A percentile compares a stretch with the other conserved stretches of the same genome.
phyloP scores from a whole-genome alignment of 208 protist genomes.

The Crithidia brevicula region DNA sequence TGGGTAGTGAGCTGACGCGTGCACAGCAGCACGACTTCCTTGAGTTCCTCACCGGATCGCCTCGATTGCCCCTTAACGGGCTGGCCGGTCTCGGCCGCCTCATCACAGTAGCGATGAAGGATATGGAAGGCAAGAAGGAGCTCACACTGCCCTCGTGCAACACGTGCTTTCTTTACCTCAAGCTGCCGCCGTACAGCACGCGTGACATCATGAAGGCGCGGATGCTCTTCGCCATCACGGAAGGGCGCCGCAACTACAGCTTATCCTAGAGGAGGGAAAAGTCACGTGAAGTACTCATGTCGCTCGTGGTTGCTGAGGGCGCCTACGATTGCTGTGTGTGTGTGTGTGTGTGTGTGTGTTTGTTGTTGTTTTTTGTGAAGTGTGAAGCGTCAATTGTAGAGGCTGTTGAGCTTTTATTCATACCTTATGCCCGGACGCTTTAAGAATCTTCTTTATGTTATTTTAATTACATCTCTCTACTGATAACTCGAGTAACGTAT shows the following conservation, averaged over 20 bases:
- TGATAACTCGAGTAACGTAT: too few relatives aligned
- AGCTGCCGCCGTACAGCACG: slow-evolving; percentile 87
- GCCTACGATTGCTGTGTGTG: too few relatives aligned
- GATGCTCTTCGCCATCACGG: slow-evolving; percentile 77
- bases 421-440: not conserved
- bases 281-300: not conserved
- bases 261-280: slow-evolving; percentile 57
- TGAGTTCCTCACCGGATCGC: slow-evolving; percentile 90
- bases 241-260: slow-evolving; percentile 88
- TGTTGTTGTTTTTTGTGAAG: too few relatives aligned
- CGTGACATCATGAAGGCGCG: slow-evolving; percentile 71
- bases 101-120: slow-evolving; percentile 86
- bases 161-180: slow-evolving; percentile 93
- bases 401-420: too few relatives aligned
- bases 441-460: not conserved
- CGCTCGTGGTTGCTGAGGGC: too few relatives aligned
- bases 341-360: too few relatives aligned
- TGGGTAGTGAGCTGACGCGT: slow-evolving; percentile 69
- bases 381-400: too few relatives aligned
- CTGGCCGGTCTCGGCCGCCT: slow-evolving; percentile 68
- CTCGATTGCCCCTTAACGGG: slow-evolving; percentile 81
- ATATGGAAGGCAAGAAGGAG: slow-evolving; percentile 69
- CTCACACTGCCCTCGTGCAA: slow-evolving; percentile 90
- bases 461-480: not conserved
- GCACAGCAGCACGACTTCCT: slow-evolving; percentile 82